These are phyloP conservation scores for Eucalyptus globulus DNA, from an alignment of 345 rosid genomes.

Conservation along the genomic window DNA sequence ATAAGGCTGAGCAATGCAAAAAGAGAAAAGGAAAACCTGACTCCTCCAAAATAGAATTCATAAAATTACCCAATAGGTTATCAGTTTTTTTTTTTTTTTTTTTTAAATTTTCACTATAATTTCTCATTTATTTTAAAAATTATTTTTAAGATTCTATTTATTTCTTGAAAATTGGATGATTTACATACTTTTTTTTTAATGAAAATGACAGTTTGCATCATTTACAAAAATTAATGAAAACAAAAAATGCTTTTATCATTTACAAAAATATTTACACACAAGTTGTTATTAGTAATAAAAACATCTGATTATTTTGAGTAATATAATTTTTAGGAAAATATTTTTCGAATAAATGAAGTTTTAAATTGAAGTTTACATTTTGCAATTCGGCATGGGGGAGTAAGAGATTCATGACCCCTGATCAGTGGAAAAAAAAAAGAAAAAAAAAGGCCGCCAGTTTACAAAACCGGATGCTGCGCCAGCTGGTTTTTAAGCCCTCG, in stretches of 20 bases:
- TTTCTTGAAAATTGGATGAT: accelerated
- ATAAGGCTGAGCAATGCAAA: too few relatives aligned
- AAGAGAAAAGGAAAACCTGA: accelerated
- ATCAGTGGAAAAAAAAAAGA: neutral
- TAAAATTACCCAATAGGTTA: accelerated
- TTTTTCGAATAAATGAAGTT: too few relatives aligned
- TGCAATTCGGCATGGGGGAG: neutral
- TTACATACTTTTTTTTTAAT: too few relatives aligned
- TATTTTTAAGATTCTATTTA: too few relatives aligned
- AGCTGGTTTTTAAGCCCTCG: neutral
- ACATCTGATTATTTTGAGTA: accelerated
- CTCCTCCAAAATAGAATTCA: neutral
- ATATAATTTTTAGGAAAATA: too few relatives aligned
- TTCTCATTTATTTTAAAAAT: too few relatives aligned
- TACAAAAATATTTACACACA: too few relatives aligned
- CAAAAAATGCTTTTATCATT: too few relatives aligned
- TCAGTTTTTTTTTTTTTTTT: accelerated
- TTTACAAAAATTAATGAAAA: too few relatives aligned
- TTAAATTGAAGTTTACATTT: neutral
- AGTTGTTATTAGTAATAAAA: accelerated
- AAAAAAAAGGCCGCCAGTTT: neutral
- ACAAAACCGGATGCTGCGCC: neutral
- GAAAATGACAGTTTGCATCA: too few relatives aligned
- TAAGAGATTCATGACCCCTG: neutral
- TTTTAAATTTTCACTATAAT: too few relatives aligned